phyloP scores from a whole-genome alignment of 106 monocot genomes.

The Dendrobium officinale region DNA sequence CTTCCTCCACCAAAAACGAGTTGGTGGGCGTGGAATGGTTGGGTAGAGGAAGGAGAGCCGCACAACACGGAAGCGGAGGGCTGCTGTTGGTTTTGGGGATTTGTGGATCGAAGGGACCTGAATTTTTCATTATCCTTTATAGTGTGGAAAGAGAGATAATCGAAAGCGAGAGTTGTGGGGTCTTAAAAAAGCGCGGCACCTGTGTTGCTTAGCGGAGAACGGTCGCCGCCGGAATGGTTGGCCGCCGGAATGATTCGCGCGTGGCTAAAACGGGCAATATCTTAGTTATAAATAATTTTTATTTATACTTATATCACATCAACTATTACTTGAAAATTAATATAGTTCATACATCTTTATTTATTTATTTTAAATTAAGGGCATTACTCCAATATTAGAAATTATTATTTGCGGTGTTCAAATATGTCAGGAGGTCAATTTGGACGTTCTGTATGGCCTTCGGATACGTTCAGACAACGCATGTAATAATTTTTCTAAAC shows the following conservation, averaged over 20 bases:
- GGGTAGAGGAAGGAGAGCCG: neutral
- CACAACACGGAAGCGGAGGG: neutral
- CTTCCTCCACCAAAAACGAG: neutral
- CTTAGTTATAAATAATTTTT: neutral
- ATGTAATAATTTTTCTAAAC: too few relatives aligned
- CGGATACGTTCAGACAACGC: too few relatives aligned
- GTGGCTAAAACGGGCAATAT: neutral
- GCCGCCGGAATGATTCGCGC: neutral
- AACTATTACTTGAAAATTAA: neutral
- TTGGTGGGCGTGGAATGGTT: neutral
- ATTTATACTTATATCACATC: neutral
- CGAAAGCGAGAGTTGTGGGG: neutral
- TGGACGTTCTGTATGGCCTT: too few relatives aligned
- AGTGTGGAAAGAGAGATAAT: neutral
- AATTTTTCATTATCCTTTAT: neutral
- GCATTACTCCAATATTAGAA: too few relatives aligned
- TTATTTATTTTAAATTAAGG: neutral
- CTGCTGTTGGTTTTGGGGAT: constrained; percentile 1
- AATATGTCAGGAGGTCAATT: too few relatives aligned
- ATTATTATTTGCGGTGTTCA: too few relatives aligned
- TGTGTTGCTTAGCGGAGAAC: neutral
- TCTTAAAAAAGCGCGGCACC: neutral
- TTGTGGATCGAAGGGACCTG: neutral
- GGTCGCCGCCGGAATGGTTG: neutral
- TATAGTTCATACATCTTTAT: neutral